Evolutionary conservation across 768 basidiomycete genomes (phyloP), one percentile per base, ranked within the genome.

Genomic region (Inosperma sp.): DNA sequence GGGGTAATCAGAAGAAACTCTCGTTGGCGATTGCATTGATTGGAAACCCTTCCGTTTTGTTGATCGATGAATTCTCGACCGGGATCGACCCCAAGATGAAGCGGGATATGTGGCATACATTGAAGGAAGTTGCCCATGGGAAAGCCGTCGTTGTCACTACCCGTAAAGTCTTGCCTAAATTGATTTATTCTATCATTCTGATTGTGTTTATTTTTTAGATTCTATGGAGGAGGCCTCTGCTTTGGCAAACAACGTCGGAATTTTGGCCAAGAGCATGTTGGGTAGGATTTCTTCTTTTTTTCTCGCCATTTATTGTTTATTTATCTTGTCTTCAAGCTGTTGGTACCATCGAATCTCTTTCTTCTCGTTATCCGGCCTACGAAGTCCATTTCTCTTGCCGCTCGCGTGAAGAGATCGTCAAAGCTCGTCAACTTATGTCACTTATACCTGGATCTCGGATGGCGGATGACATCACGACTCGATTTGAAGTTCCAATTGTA

Each of bases 151-250:
- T 86, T 27, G 81, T 88, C 47, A 86, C 84, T 1, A 87, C 85
- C 2, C 84, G 84, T 83, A 49, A 48, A 80, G 72, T 25, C 16
- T 4, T 44, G 41, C 30, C 14, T 25, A 9, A 13, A 39, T n/a
- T 13, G 16, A 10, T 9, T 25, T 48, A 12, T 48, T 29, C 26
- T 14, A n/a, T 12, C 23, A 33, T n/a, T 17, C 14, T 42, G 12
- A 49, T 19, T n/a, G n/a, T 25, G 21, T 44, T 23, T 41, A 39
- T 14, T 12, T 13, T 54, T 2, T 47, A 82, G 86, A 88, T 63
- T 87, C 85, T 0, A 89, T 89, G 87, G 88, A 88, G 65, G 88
- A 91, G 65, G 87, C 86, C 2, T 84, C 86, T 14, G 85, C 85
- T 5, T 70, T 90, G 2, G 84, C 88, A 2, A 83, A 74, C 59